Conservation (phyloP, 2,329 filamentous ascomycete species). For the Hansfordia pulvinata region DNA sequence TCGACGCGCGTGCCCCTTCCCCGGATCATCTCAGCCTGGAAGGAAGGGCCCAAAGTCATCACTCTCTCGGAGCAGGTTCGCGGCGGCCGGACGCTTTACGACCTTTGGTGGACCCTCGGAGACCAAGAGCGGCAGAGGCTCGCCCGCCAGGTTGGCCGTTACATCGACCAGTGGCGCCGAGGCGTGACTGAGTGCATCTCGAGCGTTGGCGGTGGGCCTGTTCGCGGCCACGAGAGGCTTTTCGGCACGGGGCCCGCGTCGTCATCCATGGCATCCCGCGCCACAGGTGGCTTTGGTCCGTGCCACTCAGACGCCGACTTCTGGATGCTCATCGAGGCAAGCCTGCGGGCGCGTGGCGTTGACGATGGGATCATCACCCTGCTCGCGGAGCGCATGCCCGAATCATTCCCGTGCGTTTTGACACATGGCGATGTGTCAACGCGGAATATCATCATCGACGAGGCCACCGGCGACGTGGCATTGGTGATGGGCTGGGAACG, state of each 20-base stretch:
- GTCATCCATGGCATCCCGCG: too few species aligned
- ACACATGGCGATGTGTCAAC: conserved; percentile 15
- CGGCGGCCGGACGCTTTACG: conserved; percentile 11
- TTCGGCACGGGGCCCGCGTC: conserved; percentile 5
- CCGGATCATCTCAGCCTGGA: conserved; percentile 13
- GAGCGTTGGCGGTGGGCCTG: conserved; percentile 7
- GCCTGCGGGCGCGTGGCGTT: conserved; percentile 4
- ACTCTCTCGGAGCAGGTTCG: conserved; percentile 10
- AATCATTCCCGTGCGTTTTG: conserved; percentile 10
- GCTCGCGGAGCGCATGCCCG: conserved; percentile 10
- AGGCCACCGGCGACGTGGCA: conserved; percentile 5
- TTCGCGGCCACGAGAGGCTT: conserved; percentile 8
- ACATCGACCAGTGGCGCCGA: conserved; percentile 10
- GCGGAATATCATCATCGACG: conserved; percentile 9
- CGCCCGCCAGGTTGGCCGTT: conserved; percentile 9
- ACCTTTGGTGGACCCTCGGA: conserved; percentile 12
- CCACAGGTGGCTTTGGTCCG: conserved; percentile 9
- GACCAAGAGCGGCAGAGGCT: conserved; percentile 5
- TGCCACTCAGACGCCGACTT: conserved; percentile 9
- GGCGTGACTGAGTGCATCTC: conserved; percentile 7
- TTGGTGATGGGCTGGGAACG: conserved; percentile 11
- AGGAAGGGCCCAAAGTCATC: conserved; percentile 12
- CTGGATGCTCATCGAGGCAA: conserved; percentile 7
- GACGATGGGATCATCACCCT: conserved; percentile 5
- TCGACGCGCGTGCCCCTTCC: conserved; percentile 9